phyloP scores from a whole-genome alignment of 1,284 basidiomycete species.

The Ceratobasidium sp. region DNA sequence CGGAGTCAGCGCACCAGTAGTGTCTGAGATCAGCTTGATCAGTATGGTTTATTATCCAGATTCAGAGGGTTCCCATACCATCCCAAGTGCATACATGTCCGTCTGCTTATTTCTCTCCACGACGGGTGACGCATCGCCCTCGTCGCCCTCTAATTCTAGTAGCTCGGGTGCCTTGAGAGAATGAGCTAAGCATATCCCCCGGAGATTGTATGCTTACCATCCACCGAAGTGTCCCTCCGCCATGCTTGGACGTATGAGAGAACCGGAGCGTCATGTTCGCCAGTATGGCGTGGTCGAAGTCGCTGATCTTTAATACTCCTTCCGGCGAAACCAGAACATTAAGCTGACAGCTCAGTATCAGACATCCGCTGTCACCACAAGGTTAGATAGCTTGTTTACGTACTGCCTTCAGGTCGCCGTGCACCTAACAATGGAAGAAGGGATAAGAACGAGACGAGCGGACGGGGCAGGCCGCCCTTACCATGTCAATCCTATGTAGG shows the following conservation, averaged over 20 bases:
- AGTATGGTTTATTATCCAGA: too few species aligned
- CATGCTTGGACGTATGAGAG: not conserved
- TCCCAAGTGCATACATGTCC: slow-evolving; percentile 25
- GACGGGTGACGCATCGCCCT: not conserved
- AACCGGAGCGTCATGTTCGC: slow-evolving; percentile 1
- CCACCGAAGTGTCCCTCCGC: not conserved
- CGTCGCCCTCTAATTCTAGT: not conserved
- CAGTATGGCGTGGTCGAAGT: slow-evolving; percentile 5
- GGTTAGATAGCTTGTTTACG: not conserved
- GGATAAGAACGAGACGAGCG: not conserved
- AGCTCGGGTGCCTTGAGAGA: slow-evolving; percentile 18
- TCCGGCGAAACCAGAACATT: slow-evolving; percentile 1
- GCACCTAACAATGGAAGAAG: not conserved
- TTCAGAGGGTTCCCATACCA: not conserved
- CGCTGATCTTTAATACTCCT: not conserved
- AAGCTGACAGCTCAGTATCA: not conserved
- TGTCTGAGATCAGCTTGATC: not conserved
- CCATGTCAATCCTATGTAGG: slow-evolving; percentile 19
- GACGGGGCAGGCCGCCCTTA: not conserved
- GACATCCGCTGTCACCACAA: not conserved
- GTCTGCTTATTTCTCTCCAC: not conserved
- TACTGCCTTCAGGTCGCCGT: slow-evolving; percentile 33
- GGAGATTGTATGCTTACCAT: not conserved
- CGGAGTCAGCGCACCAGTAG: not conserved
- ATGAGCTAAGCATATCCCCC: not conserved